Evolutionary conservation across 139 green algal genomes (phyloP), one percentile per base, ranked within the genome.

Genomic region (Chlamydomonas asymmetrica): DNA sequence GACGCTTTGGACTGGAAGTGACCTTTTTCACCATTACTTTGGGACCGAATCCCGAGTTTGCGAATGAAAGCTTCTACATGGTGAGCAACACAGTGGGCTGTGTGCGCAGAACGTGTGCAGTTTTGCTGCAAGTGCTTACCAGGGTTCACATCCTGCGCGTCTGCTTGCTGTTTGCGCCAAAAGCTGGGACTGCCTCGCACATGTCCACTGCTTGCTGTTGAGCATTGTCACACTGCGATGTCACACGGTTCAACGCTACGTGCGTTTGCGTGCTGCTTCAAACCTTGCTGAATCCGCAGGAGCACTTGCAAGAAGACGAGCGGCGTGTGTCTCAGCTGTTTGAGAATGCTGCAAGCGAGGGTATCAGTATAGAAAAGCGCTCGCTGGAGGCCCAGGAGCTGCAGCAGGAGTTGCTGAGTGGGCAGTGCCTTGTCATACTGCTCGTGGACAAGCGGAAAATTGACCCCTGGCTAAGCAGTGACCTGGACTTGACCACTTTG

Each of bases 1-100:
- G 88, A 0, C 75, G 74, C 66, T 95, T 93, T 54, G 87, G 86
- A 1, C 48, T 93, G 39, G 40, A 79, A 0, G 88, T 96, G 20
- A 76, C 66, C 2, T 92, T 97, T 73, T 69, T 81, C 41, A 98
- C 94, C 0, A 74, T 90, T 27, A 95, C 87, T 0, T 61, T 97
- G 1, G 94, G 94, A 1, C 90, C 93, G 35, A 97, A 98, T 74
- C 88, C 90, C 10, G 85, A 79, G 2, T 97, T 91, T 71, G 85
- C 85, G 18, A 71, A 82, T 52, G 93, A 98, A 74, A 66, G 68
- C 27, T 97, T 97, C 72, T 98, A 98, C 86, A 90, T 90, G 64
- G 82, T 41, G 16, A 35, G 72, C 61, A 72, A 77, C 4, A 16
- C 72, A 52, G 74, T 80, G n/a, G n/a, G n/a, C n/a, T n/a, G n/a